Percentiles rank a stretch among this genome's conserved stretches.
phyloP scores from a whole-genome alignment of 1,284 basidiomycete species.

The Porogramme epimiltina region DNA sequence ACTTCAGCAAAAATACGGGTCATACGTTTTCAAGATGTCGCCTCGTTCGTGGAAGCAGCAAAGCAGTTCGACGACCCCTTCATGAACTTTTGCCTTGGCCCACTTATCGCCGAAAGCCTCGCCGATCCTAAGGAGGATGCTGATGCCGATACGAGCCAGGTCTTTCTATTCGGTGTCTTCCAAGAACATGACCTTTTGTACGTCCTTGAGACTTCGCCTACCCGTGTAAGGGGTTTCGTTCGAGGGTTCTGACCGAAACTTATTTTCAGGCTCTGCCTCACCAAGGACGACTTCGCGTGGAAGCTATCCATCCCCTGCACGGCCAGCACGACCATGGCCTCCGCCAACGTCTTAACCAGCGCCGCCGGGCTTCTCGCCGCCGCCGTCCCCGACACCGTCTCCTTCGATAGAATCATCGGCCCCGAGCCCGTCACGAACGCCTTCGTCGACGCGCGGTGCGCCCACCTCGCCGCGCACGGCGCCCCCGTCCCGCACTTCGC shows the following conservation, averaged over 20 bases:
- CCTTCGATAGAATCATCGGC: conserved; percentile 22
- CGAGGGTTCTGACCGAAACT: neutral
- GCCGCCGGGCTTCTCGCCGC: conserved; percentile 2
- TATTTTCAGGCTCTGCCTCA: neutral
- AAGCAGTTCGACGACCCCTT: conserved; percentile 20
- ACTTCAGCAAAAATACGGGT: conserved; percentile 14
- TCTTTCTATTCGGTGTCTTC: too few relatives aligned
- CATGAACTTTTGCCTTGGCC: conserved; percentile 24
- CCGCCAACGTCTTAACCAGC: neutral
- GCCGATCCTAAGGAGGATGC: too few relatives aligned
- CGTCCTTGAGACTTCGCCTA: too few relatives aligned
- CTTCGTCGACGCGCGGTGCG: conserved; percentile 19
- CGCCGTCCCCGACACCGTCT: neutral
- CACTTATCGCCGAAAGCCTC: conserved; percentile 8
- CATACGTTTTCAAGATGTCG: conserved; percentile 11
- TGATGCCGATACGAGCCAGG: too few relatives aligned
- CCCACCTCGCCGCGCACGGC: conserved; percentile 9
- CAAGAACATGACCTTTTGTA: too few relatives aligned
- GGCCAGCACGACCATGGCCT: neutral
- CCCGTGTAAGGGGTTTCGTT: too few relatives aligned
- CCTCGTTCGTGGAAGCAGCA: conserved; percentile 15
- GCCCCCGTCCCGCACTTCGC: conserved; percentile 4
- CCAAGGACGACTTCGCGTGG: conserved; percentile 2
- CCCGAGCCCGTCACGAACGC: conserved; percentile 15
- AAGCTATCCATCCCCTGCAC: conserved; percentile 1